Base-by-base conservation (phyloP, 148 eudicot species). In the Cornus controversa region DNA sequence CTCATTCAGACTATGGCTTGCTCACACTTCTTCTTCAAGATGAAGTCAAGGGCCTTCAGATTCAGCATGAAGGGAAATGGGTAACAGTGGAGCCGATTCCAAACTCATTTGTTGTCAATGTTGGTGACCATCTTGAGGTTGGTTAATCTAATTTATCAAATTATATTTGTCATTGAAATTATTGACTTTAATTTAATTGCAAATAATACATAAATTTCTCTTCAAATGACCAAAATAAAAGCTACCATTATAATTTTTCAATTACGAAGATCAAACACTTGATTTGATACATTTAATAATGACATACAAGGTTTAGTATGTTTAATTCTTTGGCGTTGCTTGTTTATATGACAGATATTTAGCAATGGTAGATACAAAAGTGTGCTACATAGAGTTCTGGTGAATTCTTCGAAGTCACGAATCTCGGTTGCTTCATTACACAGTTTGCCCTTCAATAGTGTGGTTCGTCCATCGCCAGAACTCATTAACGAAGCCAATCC, bases 61-160 rank as follows among this genome's bases (percentile, higher is more conserved):
- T 92, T 47, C 90, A 84, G 20, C 78, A 68, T 72, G 72, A 87
- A 66, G 87, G 79, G 14, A 80, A 81, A 76, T 95, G 98, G 98
- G 80, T 89, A 67, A 91, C 92, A 3, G 83, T 93, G 73, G 85
- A 90, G 45, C 98, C 98, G 8, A 80, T 91, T 65, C 91, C 96
- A 6, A 85, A 87, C 26, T 83, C 97, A 16, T 95, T 95, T 67
- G 89, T 90, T 1, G 89, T 95, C 83, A 91, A 87, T 75, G 84
- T 95, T 27, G 97, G 97, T 20, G 97, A 93, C 78, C 98, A 95
- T 69, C 91, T 95, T 37, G 96, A 95, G 97, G 98, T 91, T 84
- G 22, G 58, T 67, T 50, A 3, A 11, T 50, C 1, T 13, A 11
- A 50, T 50, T 50, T 50, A 40, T 40, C 45, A 36, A 36, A 36